These are phyloP conservation scores for Penicillium sp. DNA, from an alignment of 2,329 filamentous ascomycete genomes.

Conservation along the genomic window DNA sequence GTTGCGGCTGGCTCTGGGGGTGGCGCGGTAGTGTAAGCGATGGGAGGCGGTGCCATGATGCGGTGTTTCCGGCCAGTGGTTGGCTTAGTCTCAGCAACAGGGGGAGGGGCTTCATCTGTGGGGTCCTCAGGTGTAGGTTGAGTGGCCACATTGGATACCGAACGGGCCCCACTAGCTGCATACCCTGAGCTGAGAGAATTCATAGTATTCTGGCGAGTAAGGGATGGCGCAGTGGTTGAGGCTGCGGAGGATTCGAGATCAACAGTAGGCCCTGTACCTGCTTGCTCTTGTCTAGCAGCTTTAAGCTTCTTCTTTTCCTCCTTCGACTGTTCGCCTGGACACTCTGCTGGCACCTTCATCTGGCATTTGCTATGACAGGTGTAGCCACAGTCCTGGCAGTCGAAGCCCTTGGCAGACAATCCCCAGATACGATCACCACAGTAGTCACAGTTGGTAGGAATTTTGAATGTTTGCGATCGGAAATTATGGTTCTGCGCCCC, in stretches of 20 bases:
- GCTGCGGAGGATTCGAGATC: slow-evolving; percentile 37
- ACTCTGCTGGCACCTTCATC: slow-evolving; percentile 96
- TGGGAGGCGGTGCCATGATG: slow-evolving; percentile 82
- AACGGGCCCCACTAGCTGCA: slow-evolving; percentile 73
- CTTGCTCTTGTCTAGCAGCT: slow-evolving; percentile 75
- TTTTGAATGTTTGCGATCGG: slow-evolving; percentile 98
- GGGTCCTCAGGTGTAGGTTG: slow-evolving; percentile 54
- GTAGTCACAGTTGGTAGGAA: slow-evolving; percentile 96
- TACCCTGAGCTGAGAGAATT: slow-evolving; percentile 88
- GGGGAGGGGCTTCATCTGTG: slow-evolving; percentile 41
- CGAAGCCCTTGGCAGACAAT: slow-evolving; percentile 91
- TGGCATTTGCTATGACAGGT: slow-evolving; percentile 98
- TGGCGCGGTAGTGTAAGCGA: slow-evolving; percentile 72
- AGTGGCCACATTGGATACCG: slow-evolving; percentile 62
- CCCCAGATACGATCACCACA: slow-evolving; percentile 98
- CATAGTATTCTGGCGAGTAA: slow-evolving; percentile 83
- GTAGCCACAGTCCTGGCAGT: slow-evolving; percentile 94
- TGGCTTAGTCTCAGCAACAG: slow-evolving; percentile 34
- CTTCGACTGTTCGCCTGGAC: slow-evolving; percentile 88
- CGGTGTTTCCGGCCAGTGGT: slow-evolving; percentile 59
- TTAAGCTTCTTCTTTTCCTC: slow-evolving; percentile 96
- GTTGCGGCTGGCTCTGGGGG: slow-evolving; percentile 48
- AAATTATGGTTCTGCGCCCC: slow-evolving; percentile 96
- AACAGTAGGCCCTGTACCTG: slow-evolving; percentile 56
- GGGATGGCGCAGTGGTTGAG: slow-evolving; percentile 61